Evolutionary conservation across 768 basidiomycete genomes (phyloP).

Genomic region (Dentipellis sp.): DNA sequence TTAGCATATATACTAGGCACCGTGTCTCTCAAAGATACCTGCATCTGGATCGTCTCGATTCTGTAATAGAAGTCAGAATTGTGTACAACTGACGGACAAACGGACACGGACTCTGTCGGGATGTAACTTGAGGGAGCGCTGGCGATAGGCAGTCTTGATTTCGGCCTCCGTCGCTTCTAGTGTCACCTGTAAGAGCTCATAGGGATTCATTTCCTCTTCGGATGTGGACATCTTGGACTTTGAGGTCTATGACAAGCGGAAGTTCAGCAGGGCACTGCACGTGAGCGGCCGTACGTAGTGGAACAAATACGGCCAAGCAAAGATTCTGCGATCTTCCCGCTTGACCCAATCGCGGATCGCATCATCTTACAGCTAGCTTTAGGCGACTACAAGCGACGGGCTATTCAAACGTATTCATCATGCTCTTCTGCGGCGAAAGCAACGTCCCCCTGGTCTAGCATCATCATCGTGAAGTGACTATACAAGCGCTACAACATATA

Average conservation of each 20-base stretch:
- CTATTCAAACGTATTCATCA: too few relatives aligned
- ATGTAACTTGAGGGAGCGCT: slow-evolving; percentile 77
- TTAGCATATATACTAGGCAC: slow-evolving; percentile 12
- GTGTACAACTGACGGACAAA: background rate
- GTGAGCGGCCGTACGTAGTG: too few relatives aligned
- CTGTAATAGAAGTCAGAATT: slow-evolving; percentile 26
- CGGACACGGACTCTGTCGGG: slow-evolving; percentile 62
- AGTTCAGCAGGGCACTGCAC: too few relatives aligned
- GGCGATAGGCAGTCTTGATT: slow-evolving; percentile 71
- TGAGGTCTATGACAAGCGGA: background rate
- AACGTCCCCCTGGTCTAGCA: too few relatives aligned
- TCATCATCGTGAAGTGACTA: too few relatives aligned
- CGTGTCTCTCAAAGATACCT: slow-evolving; percentile 28
- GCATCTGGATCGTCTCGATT: slow-evolving; percentile 77
- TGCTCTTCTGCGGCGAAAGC: too few relatives aligned
- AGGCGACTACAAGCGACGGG: too few relatives aligned
- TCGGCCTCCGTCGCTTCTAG: slow-evolving; percentile 67
- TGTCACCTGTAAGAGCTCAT: slow-evolving; percentile 56
- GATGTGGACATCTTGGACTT: background rate
- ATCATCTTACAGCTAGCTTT: too few relatives aligned
- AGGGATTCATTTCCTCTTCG: slow-evolving; percentile 56
- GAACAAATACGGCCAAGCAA: too few relatives aligned
- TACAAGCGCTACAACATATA: too few relatives aligned
- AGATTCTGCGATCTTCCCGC: too few relatives aligned
- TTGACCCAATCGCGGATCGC: too few relatives aligned